These are phyloP conservation scores for Xylaria nigripes DNA, from an alignment of 495 filamentous ascomycete genomes.

Conservation along the genomic window DNA sequence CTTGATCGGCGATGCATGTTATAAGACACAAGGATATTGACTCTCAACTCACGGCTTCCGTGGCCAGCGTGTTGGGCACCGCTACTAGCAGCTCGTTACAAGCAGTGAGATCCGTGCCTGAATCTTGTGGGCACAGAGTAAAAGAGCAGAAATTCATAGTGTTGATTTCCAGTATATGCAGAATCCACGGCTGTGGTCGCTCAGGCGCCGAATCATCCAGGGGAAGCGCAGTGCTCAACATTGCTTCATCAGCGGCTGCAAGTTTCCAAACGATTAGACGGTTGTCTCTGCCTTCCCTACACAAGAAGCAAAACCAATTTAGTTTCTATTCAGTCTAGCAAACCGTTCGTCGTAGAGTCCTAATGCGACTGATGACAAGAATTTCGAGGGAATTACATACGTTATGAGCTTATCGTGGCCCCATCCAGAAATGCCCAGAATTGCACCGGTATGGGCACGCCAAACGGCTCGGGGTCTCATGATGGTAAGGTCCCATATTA, in stretches of 20 bases:
- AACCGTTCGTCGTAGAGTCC: not conserved
- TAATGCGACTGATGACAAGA: not conserved
- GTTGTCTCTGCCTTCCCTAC: slow-evolving; percentile 84
- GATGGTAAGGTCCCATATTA: slow-evolving; percentile 75
- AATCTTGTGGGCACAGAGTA: slow-evolving; percentile 44
- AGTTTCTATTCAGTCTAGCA: not conserved
- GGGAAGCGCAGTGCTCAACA: slow-evolving; percentile 62
- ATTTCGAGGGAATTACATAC: slow-evolving; percentile 44
- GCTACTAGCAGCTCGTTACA: slow-evolving; percentile 51
- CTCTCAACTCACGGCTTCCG: slow-evolving; percentile 52
- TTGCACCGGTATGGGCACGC: slow-evolving; percentile 72
- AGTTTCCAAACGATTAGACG: slow-evolving; percentile 81
- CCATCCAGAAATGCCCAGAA: slow-evolving; percentile 71
- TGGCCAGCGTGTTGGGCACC: slow-evolving; percentile 68
- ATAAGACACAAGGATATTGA: not conserved
- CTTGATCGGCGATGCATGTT: not conserved
- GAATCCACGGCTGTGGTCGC: slow-evolving; percentile 69
- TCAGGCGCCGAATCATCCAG: slow-evolving; percentile 48
- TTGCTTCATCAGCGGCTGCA: slow-evolving; percentile 49
- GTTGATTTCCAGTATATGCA: slow-evolving; percentile 78
- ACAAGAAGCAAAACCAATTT: not conserved
- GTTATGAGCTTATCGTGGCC: slow-evolving; percentile 56
- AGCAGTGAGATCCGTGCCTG: slow-evolving; percentile 4
- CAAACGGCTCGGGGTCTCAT: slow-evolving; percentile 80
- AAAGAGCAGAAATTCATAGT: slow-evolving; percentile 96